Conservation (phyloP, 2,329 filamentous ascomycete genomes). For the Talaromyces sp. region DNA sequence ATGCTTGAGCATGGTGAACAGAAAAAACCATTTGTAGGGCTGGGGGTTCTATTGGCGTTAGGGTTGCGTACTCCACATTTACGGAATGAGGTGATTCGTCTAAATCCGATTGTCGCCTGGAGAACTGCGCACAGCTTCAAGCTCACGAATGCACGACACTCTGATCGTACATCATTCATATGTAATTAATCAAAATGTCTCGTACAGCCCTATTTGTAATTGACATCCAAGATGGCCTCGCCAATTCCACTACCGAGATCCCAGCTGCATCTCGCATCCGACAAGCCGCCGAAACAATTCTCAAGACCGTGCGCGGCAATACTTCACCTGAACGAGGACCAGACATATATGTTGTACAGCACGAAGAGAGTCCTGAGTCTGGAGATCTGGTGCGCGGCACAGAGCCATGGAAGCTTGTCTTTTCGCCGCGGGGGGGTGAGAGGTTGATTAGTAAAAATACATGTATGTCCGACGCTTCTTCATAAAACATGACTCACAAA, state of each 20-base stretch:
- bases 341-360: conserved; percentile 1
- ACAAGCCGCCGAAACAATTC: background rate
- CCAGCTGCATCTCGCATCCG: conserved; percentile 1
- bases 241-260: background rate
- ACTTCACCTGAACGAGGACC: background rate
- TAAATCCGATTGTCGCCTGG: no score
- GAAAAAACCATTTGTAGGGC: background rate
- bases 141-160: background rate
- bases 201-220: conserved; percentile 4
- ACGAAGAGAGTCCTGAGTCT: background rate
- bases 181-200: background rate
- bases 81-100: no score
- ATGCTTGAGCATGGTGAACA: background rate
- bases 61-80: no score
- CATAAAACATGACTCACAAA: background rate
- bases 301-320: background rate
- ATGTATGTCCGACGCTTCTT: background rate
- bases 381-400: background rate
- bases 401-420: conserved; percentile 1
- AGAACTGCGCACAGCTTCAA: no score
- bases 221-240: conserved; percentile 4
- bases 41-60: background rate
- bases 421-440: background rate
- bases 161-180: background rate
- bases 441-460: background rate